phyloP scores from a whole-genome alignment of 768 basidiomycete species.

The Boletus vermiculosoides region DNA sequence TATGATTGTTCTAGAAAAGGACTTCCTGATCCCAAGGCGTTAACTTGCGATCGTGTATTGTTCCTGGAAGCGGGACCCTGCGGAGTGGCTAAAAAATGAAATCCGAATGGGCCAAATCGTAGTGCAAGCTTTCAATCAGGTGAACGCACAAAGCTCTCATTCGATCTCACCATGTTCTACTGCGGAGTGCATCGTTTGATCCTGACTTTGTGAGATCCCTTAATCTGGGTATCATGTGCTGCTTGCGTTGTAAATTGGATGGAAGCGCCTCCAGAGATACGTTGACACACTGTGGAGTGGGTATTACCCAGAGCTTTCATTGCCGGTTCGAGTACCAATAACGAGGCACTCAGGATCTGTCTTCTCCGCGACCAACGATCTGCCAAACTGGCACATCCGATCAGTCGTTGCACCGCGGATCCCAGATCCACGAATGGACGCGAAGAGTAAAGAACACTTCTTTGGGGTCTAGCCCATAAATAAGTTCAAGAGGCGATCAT shows the following conservation, averaged over 20 bases:
- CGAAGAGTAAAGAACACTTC: not conserved
- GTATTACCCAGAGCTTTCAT: slow-evolving; percentile 7
- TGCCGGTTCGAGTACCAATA: not conserved
- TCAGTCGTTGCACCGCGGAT: not conserved
- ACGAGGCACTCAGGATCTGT: not conserved
- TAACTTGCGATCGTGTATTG: not conserved
- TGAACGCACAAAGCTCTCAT: slow-evolving; percentile 2
- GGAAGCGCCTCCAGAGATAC: not conserved
- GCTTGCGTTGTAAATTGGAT: not conserved
- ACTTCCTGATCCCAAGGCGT: slow-evolving; percentile 3
- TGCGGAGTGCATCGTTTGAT: not conserved
- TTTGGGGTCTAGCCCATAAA: not conserved
- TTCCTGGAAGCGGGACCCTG: slow-evolving; percentile 22
- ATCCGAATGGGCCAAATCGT: not conserved
- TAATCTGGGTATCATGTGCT: not conserved
- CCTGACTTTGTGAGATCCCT: not conserved
- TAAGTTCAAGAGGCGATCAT: not conserved
- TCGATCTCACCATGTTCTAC: not conserved
- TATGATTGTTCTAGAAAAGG: slow-evolving; percentile 17
- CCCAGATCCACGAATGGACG: slow-evolving; percentile 3
- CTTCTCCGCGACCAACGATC: slow-evolving; percentile 11
- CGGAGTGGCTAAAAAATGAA: slow-evolving; percentile 7
- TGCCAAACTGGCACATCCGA: slow-evolving; percentile 5
- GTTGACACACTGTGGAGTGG: slow-evolving; percentile 14
- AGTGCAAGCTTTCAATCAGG: slow-evolving; percentile 4